Percentiles rank a stretch among this genome's conserved stretches.
Evolutionary conservation across 1,139 yeast species (phyloP).

Genomic region (Scheffersomyces insectosa): DNA sequence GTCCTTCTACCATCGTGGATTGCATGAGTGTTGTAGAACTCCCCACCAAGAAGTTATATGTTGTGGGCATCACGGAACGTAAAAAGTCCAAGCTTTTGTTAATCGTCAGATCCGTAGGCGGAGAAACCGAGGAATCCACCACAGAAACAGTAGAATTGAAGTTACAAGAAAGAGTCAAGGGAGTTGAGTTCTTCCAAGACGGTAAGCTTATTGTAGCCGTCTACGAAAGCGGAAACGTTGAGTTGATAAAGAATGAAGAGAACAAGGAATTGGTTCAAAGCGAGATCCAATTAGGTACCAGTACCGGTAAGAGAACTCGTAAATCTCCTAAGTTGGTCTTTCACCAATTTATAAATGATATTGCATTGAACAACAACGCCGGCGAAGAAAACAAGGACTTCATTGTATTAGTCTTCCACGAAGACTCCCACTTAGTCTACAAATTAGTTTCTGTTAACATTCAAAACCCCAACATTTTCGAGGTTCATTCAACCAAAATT

Average conservation of each 20-base stretch:
- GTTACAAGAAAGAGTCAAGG: constrained; percentile 27
- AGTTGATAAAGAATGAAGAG: constrained; percentile 22
- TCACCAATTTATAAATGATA: constrained; percentile 23
- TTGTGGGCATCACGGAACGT: constrained; percentile 50
- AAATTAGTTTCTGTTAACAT: constrained; percentile 25
- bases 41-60: constrained; percentile 26
- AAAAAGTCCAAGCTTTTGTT: constrained; percentile 40
- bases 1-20: constrained; percentile 58
- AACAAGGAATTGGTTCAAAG: constrained; percentile 10
- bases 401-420: constrained; percentile 22
- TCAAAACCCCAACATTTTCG: constrained; percentile 17
- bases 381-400: constrained; percentile 20
- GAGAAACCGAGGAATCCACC: constrained; percentile 17
- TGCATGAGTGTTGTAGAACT: constrained; percentile 40
- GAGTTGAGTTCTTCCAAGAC: constrained; percentile 33
- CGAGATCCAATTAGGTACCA: too few species aligned
- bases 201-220: constrained; percentile 40
- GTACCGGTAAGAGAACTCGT: constrained; percentile 3
- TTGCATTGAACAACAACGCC: constrained; percentile 9
- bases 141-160: constrained; percentile 20
- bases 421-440: constrained; percentile 15
- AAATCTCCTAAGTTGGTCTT: constrained; percentile 15
- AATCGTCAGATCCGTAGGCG: constrained; percentile 23
- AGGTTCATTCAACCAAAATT: constrained; percentile 16
- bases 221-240: constrained; percentile 44